Evolutionary conservation across 73 alveolate genomes (phyloP).

Genomic region (Tetrahymena borealis): DNA sequence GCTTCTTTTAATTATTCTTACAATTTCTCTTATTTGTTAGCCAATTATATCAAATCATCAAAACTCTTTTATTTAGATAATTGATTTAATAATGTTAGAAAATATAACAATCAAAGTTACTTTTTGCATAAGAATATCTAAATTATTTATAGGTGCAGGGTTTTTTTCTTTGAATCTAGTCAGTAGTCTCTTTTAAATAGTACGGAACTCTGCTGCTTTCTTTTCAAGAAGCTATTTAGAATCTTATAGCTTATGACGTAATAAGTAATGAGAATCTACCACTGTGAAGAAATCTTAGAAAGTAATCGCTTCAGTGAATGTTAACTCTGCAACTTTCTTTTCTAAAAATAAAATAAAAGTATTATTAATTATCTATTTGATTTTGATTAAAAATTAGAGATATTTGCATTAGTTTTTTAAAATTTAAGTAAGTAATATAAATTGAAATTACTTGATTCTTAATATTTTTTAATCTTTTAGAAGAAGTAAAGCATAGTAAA

Average conservation of each 20-base stretch:
- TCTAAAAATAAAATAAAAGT: not conserved
- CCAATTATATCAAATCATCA: not conserved
- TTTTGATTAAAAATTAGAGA: not conserved
- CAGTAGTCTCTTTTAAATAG: conserved; percentile 20
- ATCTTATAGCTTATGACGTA: conserved; percentile 3
- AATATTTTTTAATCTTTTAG: not conserved
- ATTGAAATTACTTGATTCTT: not conserved
- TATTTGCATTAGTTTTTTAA: not conserved
- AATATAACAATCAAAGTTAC: no score
- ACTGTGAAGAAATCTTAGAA: conserved; percentile 31
- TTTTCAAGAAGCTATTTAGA: conserved; percentile 21
- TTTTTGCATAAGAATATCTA: conserved; percentile 11
- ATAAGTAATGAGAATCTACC: conserved; percentile 6
- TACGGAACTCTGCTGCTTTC: conserved; percentile 36
- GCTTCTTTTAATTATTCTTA: not conserved
- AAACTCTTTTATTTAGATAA: not conserved
- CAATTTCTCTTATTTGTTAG: not conserved
- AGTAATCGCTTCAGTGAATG: conserved; percentile 9
- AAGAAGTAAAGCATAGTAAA: not conserved
- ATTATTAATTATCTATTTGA: not conserved
- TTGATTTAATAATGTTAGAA: no score
- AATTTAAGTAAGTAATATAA: not conserved
- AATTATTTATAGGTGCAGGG: conserved; percentile 28
- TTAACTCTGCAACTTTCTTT: not conserved
- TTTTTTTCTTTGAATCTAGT: conserved; percentile 35